Base-by-base conservation (phyloP, 2,329 filamentous ascomycete genomes). In the Colletotrichum lindemuthianum region DNA sequence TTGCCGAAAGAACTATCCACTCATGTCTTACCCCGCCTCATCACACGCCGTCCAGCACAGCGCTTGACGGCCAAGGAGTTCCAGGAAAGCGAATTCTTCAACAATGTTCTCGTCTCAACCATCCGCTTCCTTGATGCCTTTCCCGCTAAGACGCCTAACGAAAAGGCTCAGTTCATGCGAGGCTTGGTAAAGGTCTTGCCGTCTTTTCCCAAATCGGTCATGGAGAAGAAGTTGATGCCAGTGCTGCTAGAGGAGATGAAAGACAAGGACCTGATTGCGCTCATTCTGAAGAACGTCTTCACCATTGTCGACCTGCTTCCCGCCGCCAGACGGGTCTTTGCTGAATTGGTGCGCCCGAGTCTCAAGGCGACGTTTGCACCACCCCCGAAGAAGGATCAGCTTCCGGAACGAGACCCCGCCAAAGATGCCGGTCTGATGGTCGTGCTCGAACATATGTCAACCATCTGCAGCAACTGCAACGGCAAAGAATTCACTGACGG, bases 401-500 rank as follows among this genome's bases (percentile, higher is more conserved):
- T 97, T 70, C 65, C 65, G 1, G 65, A 67, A 40, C 89, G 92
- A 67, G 95, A 97, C 70, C 86, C 90, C 0, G 85, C 90, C 2
- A 91, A 92, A 71, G 96, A 99, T 75, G 93, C 94, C 1, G 95
- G 94, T 1, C 81, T 99, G 32, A 96, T 97, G 88, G 90, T 97
- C 10, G 82, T 98, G 15, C 83, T 99, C 2, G 93, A 98, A 69
- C 91, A 97, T 68, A 89, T 97, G 72, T 81, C 85, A 13, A 80
- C 89, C 1, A 88, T 97, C 66, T 88, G 92, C 4, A 88, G 89
- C 10, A 97, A 96, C 69, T 96, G 91, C 69, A 89, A 90, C 1
- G 93, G 93, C 4, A 96, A 94, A 71, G 93, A 97, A 68, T 98
- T 98, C 75, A 97, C 97, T 78, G 95, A 98, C 69, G 90, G 91